phyloP scores from a whole-genome alignment of 257 asterid species.

The Petunia secreta region DNA sequence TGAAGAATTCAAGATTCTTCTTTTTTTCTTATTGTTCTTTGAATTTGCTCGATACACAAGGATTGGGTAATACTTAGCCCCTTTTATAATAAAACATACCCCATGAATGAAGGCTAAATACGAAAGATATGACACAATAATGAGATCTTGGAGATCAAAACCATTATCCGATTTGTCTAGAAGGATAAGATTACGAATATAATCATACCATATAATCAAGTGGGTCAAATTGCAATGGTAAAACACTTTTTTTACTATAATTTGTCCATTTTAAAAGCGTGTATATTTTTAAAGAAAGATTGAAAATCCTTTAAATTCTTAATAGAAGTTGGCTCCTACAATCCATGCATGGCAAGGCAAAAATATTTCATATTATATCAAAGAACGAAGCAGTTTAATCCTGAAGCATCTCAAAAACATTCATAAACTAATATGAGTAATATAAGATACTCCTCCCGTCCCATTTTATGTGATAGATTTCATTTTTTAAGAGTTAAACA shows the following conservation, averaged over 20 bases:
- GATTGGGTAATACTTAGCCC: conserved; percentile 28
- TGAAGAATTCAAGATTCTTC: background rate
- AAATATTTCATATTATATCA: too few relatives aligned
- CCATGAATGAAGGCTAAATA: background rate
- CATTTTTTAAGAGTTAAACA: too few relatives aligned
- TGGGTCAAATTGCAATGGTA: too few relatives aligned
- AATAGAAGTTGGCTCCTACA: background rate
- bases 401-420: too few relatives aligned
- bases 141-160: background rate
- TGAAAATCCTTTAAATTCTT: background rate
- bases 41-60: conserved; percentile 14
- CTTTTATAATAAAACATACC: conserved; percentile 31
- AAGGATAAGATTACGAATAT: background rate
- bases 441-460: too few relatives aligned
- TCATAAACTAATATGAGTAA: too few relatives aligned
- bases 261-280: background rate
- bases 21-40: conserved; percentile 9
- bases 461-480: too few relatives aligned
- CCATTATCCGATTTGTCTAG: background rate
- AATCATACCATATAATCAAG: background rate
- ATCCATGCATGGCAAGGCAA: too few relatives aligned
- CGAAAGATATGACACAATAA: background rate
- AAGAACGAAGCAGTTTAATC: too few relatives aligned
- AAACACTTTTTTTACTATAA: background rate
- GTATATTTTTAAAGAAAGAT: background rate